A percentile compares a stretch with the other conserved stretches of the same genome.
phyloP scores from a whole-genome alignment of 768 basidiomycete species.

The Tylopilus balloui region DNA sequence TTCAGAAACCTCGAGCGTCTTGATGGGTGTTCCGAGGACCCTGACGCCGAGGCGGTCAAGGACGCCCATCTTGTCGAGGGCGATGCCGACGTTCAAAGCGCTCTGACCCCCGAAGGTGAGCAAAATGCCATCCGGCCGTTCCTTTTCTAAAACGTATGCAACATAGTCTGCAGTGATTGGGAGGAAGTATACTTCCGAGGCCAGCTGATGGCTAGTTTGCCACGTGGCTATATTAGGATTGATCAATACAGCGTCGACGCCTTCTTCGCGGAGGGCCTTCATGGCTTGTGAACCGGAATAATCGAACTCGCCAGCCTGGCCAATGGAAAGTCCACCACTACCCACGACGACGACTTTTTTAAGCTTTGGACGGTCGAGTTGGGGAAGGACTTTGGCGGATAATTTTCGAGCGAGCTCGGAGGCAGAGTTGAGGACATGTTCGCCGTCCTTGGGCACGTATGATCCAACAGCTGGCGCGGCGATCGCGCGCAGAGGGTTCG shows the following conservation, averaged over 20 bases:
- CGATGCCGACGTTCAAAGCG: constrained; percentile 96
- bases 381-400: constrained; percentile 91
- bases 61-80: constrained; percentile 94
- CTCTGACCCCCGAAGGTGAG: constrained; percentile 98
- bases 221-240: constrained; percentile 99
- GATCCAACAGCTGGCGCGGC: constrained; percentile 74
- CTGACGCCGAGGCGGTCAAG: constrained; percentile 88
- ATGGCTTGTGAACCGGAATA: constrained; percentile 99
- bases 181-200: constrained; percentile 95
- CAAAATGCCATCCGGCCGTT: constrained; percentile 94
- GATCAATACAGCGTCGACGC: constrained; percentile 89
- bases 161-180: constrained; percentile 97
- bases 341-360: constrained; percentile 96
- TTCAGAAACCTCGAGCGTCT: constrained; percentile 93
- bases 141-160: constrained; percentile 97
- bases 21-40: constrained; percentile 93
- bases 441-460: constrained; percentile 56
- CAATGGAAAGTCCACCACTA: constrained; percentile 92
- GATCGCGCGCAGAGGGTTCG: constrained; percentile 56
- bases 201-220: constrained; percentile 97
- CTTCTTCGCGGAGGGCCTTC: constrained; percentile 95
- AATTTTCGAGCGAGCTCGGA: constrained; percentile 92
- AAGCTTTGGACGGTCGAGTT: constrained; percentile 85
- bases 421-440: constrained; percentile 85
- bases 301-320: constrained; percentile 99